Evolutionary conservation across 202 grass and related monocot species (phyloP).

Genomic region (Setaria viridis): DNA sequence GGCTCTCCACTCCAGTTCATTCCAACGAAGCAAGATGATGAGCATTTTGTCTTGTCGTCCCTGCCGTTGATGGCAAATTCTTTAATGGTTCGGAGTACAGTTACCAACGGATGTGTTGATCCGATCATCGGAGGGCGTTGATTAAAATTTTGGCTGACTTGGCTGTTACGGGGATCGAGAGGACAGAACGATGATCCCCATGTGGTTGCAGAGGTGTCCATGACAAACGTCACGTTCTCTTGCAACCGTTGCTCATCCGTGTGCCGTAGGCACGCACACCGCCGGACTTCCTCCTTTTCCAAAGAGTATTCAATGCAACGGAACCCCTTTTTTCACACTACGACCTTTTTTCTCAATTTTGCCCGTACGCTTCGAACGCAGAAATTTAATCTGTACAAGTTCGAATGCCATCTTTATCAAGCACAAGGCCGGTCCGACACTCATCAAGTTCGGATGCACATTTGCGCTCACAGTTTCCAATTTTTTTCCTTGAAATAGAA

Average conservation of each 20-base stretch:
- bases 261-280: neutral
- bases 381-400: neutral
- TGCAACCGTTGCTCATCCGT: conserved; percentile 2
- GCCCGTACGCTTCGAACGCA: neutral
- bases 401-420: neutral
- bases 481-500: no score
- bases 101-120: conserved; percentile 7
- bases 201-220: neutral
- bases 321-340: neutral
- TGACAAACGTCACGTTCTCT: neutral
- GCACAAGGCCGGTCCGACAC: no score
- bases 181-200: conserved; percentile 40
- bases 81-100: neutral
- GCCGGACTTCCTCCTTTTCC: neutral
- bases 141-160: neutral
- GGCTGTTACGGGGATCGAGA: conserved; percentile 17
- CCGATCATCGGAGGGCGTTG: neutral
- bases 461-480: no score
- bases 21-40: conserved; percentile 24
- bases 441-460: no score
- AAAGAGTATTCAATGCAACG: neutral
- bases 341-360: neutral
- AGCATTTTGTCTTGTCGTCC: neutral
- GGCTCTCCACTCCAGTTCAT: neutral
- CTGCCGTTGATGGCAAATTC: neutral